Conservation (phyloP, 345 rosid genomes). For the Schrenkiella parvula region DNA sequence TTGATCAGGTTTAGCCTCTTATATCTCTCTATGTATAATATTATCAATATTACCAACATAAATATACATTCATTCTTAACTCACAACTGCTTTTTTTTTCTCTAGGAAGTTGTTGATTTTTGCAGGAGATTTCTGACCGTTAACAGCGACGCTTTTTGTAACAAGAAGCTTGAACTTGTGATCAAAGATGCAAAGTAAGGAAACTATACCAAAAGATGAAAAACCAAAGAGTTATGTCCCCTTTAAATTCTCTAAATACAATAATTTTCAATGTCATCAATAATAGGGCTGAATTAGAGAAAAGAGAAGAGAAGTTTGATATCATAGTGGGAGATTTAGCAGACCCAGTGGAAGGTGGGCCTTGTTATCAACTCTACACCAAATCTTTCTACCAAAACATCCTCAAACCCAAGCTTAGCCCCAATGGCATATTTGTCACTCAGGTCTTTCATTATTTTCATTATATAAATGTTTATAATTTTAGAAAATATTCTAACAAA, state of each 20-base stretch:
- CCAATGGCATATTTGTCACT: slow-evolving; percentile 82
- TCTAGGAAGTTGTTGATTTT: slow-evolving; percentile 90
- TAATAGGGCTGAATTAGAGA: slow-evolving; percentile 77
- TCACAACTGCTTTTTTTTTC: neutral
- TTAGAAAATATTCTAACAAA: neutral
- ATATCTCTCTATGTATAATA: neutral
- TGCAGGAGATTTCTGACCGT: slow-evolving; percentile 64
- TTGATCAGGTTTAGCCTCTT: slow-evolving; percentile 62
- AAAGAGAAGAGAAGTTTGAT: slow-evolving; percentile 70
- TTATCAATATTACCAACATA: neutral
- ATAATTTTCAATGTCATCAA: neutral
- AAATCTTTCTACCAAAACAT: slow-evolving; percentile 76
- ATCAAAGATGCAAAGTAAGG: slow-evolving; percentile 87
- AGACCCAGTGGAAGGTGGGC: slow-evolving; percentile 97
- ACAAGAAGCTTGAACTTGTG: slow-evolving; percentile 70
- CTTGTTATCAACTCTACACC: slow-evolving; percentile 96
- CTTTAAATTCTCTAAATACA: neutral
- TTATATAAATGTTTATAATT: neutral
- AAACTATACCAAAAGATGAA: neutral
- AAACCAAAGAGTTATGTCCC: neutral
- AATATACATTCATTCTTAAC: slow-evolving; percentile 2
- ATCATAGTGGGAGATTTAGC: slow-evolving; percentile 94
- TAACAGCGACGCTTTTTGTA: slow-evolving; percentile 70
- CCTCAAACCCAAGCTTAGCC: slow-evolving; percentile 75
- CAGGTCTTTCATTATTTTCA: slow-evolving; percentile 46